A percentile compares a stretch with the other conserved stretches of the same genome.
phyloP scores from a whole-genome alignment of 768 basidiomycete genomes.

The Imleria badia region DNA sequence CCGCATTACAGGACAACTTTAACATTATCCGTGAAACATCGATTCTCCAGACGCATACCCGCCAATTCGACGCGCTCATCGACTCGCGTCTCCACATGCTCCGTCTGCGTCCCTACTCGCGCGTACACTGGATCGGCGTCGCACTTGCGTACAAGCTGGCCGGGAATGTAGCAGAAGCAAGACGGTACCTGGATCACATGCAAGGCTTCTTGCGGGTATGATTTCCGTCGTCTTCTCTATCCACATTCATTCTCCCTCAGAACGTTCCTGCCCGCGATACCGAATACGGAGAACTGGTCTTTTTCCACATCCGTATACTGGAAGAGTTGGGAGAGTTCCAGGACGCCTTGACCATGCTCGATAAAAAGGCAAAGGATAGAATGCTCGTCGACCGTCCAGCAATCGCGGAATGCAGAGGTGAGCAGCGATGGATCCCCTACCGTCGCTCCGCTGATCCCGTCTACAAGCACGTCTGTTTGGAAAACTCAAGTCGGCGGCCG shows the following conservation, averaged over 20 bases:
- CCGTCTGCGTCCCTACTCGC: slow-evolving; percentile 73
- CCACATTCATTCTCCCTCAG: slow-evolving; percentile 40
- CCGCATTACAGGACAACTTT: slow-evolving; percentile 72
- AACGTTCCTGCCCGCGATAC: slow-evolving; percentile 76
- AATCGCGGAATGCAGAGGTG: slow-evolving; percentile 69
- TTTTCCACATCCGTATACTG: slow-evolving; percentile 73
- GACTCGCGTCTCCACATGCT: slow-evolving; percentile 83
- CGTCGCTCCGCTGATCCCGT: slow-evolving; percentile 2
- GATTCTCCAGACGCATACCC: slow-evolving; percentile 83
- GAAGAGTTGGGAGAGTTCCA: slow-evolving; percentile 68
- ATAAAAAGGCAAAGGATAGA: slow-evolving; percentile 60
- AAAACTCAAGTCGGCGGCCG: slow-evolving; percentile 39
- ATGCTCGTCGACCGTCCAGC: slow-evolving; percentile 69
- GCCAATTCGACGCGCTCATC: slow-evolving; percentile 73
- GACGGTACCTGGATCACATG: slow-evolving; percentile 71
- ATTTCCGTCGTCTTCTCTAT: neutral
- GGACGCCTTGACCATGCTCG: slow-evolving; percentile 62
- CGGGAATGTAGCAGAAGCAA: slow-evolving; percentile 68
- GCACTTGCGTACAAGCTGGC: slow-evolving; percentile 88
- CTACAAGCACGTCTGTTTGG: slow-evolving; percentile 72
- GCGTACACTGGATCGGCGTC: slow-evolving; percentile 87
- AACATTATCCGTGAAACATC: slow-evolving; percentile 92
- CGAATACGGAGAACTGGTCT: slow-evolving; percentile 79
- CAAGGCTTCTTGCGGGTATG: slow-evolving; percentile 67
- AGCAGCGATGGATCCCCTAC: slow-evolving; percentile 1